A percentile compares a stretch with the other conserved stretches of the same genome.
Conservation (phyloP, 495 filamentous ascomycete species). For the Penicillium goetzii region DNA sequence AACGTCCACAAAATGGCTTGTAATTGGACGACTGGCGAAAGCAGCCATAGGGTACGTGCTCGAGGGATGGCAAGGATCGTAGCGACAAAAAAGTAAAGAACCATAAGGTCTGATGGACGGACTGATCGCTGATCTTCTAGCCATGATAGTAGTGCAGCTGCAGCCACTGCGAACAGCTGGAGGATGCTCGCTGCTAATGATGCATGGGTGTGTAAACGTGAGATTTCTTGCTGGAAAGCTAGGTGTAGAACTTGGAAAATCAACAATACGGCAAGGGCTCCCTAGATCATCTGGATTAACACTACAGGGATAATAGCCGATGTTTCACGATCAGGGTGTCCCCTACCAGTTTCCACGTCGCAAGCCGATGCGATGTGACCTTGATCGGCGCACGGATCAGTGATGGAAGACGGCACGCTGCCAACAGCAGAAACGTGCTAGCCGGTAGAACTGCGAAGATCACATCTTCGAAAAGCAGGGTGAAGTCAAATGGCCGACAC, state of each 20-base stretch:
- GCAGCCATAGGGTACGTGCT: constrained; percentile 37
- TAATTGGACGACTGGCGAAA: constrained; percentile 1
- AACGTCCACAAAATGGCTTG: constrained; percentile 21
- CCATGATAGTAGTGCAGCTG: constrained; percentile 29
- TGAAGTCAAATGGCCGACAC: constrained; percentile 29
- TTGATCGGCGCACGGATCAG: constrained; percentile 34
- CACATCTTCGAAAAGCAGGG: constrained; percentile 28
- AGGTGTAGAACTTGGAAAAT: constrained; percentile 32
- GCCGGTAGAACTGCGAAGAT: constrained; percentile 26
- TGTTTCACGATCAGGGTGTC: background rate
- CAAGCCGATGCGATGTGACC: constrained; percentile 32
- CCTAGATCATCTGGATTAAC: background rate
- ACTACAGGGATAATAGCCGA: background rate
- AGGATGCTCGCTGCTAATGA: constrained; percentile 27
- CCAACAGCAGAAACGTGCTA: constrained; percentile 31
- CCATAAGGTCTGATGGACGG: constrained; percentile 36
- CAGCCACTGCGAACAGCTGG: constrained; percentile 16
- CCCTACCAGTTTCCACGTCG: constrained; percentile 32
- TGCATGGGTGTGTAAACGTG: constrained; percentile 20
- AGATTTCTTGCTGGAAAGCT: constrained; percentile 20
- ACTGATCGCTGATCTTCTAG: constrained; percentile 41
- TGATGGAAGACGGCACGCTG: constrained; percentile 25
- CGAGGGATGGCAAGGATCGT: constrained; percentile 29
- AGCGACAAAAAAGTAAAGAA: constrained; percentile 37
- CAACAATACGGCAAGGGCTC: constrained; percentile 17